These are phyloP conservation scores for Apiotrichum porosum DNA, from an alignment of 1,284 basidiomycete genomes.

Conservation along the genomic window DNA sequence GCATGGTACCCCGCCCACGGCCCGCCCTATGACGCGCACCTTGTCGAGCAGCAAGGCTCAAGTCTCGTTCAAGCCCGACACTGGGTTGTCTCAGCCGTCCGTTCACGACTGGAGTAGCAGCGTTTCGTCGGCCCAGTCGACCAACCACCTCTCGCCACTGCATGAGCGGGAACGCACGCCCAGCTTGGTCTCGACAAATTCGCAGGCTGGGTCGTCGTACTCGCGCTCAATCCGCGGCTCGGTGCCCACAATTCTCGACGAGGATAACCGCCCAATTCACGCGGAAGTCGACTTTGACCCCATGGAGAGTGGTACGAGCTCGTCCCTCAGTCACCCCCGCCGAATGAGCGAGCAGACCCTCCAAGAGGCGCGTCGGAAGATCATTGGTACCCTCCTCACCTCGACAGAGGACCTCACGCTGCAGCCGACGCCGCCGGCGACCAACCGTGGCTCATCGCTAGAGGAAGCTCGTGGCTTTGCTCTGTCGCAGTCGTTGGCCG, in stretches of 20 bases:
- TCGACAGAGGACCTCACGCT: slow-evolving; percentile 27
- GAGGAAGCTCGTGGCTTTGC: slow-evolving; percentile 30
- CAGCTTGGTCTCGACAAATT: slow-evolving; percentile 35
- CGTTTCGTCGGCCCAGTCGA: slow-evolving; percentile 10
- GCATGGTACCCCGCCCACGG: slow-evolving; percentile 14
- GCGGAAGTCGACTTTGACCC: slow-evolving; percentile 21
- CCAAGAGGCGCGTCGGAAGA: slow-evolving; percentile 39
- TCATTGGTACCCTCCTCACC: slow-evolving; percentile 33
- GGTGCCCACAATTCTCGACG: slow-evolving; percentile 25
- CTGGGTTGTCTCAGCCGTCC: slow-evolving; percentile 5
- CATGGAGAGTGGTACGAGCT: slow-evolving; percentile 2
- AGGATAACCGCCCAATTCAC: slow-evolving; percentile 24
- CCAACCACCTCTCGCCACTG: slow-evolving; percentile 9
- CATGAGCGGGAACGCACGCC: slow-evolving; percentile 41
- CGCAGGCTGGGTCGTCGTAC: slow-evolving; percentile 34
- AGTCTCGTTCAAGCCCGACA: slow-evolving; percentile 29
- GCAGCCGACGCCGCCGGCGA: too few species aligned
- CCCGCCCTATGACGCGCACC: slow-evolving; percentile 21
- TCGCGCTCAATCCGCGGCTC: slow-evolving; percentile 29
- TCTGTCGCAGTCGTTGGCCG: slow-evolving; percentile 33
- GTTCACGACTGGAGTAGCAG: slow-evolving; percentile 14
- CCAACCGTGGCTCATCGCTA: not conserved
- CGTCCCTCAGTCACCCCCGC: slow-evolving; percentile 15
- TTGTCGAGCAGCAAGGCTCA: slow-evolving; percentile 10
- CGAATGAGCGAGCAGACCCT: slow-evolving; percentile 37